Conservation (phyloP, 2,329 filamentous ascomycete genomes). For the Cryoendolithus antarcticus region DNA sequence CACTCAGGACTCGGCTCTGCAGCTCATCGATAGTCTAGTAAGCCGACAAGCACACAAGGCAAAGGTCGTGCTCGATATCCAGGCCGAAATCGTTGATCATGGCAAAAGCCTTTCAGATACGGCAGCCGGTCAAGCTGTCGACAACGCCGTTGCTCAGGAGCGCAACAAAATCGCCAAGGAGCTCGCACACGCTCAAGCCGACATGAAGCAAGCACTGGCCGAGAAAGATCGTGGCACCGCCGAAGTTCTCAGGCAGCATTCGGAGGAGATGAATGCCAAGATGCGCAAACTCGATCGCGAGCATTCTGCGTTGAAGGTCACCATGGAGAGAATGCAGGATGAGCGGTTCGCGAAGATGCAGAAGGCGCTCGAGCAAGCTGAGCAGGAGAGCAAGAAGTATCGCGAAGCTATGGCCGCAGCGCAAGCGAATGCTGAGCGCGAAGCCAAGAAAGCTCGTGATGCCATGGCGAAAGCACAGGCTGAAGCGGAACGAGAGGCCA, state of each 20-base stretch:
- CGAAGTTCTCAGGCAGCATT: slow-evolving; percentile 2
- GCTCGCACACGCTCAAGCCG: slow-evolving; percentile 2
- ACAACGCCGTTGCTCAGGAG: slow-evolving; percentile 2
- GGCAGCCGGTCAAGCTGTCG: slow-evolving; percentile 8
- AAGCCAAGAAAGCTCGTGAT: too few species aligned
- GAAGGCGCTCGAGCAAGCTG: slow-evolving; percentile 4
- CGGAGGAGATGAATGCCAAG: slow-evolving; percentile 4
- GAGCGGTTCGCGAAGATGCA: slow-evolving; percentile 4
- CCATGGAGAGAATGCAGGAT: slow-evolving; percentile 4
- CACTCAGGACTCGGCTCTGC: slow-evolving; percentile 10
- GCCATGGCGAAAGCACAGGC: too few species aligned
- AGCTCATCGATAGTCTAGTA: slow-evolving; percentile 8
- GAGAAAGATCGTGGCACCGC: slow-evolving; percentile 3
- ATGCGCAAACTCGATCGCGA: slow-evolving; percentile 4
- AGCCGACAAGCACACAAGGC: not conserved
- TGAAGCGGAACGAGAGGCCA: too few species aligned
- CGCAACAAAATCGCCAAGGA: slow-evolving; percentile 2
- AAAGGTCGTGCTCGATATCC: slow-evolving; percentile 10
- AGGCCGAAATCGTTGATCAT: slow-evolving; percentile 14
- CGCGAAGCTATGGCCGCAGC: slow-evolving; percentile 2
- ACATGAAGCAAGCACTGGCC: slow-evolving; percentile 3
- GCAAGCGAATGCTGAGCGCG: too few species aligned
- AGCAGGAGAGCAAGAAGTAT: slow-evolving; percentile 1
- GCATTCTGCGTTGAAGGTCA: slow-evolving; percentile 5
- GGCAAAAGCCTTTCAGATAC: slow-evolving; percentile 11